phyloP scores from a whole-genome alignment of 2,329 filamentous ascomycete genomes.

The Periglandula ipomoeae region DNA sequence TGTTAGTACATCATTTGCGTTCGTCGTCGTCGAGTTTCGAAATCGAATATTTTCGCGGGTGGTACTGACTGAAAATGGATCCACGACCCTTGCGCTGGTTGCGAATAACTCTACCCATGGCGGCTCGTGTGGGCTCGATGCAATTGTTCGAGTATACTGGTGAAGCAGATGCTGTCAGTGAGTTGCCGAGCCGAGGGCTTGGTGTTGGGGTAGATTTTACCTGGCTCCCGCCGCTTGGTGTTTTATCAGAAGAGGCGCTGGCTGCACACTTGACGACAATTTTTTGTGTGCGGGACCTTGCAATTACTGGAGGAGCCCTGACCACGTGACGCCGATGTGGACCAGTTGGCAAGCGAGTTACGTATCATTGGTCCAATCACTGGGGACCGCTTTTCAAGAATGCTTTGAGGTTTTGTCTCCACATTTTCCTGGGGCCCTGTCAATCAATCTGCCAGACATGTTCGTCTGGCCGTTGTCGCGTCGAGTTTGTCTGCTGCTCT shows the following conservation, averaged over 20 bases:
- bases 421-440: background rate
- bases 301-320: constrained; percentile 22
- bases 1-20: constrained; percentile 20
- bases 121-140: constrained; percentile 27
- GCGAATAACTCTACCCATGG: constrained; percentile 54
- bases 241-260: constrained; percentile 23
- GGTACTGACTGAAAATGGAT: constrained; percentile 46
- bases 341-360: constrained; percentile 7
- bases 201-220: constrained; percentile 21
- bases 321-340: constrained; percentile 23
- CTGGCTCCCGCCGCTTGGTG: constrained; percentile 32
- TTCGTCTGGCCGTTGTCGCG: background rate
- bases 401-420: background rate
- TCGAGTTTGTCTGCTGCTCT: background rate
- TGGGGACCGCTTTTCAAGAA: background rate
- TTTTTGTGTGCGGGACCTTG: constrained; percentile 29
- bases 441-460: background rate
- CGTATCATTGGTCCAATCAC: background rate
- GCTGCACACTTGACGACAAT: constrained; percentile 19
- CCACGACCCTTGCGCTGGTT: constrained; percentile 55
- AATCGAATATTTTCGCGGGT: constrained; percentile 13
- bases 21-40: constrained; percentile 15
- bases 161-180: constrained; percentile 8
- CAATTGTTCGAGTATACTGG: constrained; percentile 24
- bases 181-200: constrained; percentile 11